Base-by-base conservation (phyloP, 345 rosid genomes). In the Rubroshorea leprosula region DNA sequence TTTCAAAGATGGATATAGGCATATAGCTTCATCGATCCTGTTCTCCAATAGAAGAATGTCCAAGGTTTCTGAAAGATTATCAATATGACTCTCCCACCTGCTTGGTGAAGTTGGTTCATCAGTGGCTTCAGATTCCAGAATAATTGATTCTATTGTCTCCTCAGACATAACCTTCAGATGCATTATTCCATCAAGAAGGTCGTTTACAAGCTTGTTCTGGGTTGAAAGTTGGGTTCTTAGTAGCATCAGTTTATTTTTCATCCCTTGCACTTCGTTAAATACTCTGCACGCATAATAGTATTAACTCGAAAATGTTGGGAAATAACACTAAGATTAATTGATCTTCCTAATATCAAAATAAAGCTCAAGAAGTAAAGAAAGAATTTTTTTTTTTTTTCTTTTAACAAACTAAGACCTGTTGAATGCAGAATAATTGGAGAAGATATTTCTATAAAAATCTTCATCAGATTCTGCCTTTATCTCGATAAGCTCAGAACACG, bases 401-500 rank as follows among this genome's bases (percentile, higher is more conserved):
- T 35, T 74, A 27, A 27, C 5, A 3, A 27, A 27, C 4, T 8
- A 27, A 27, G 8, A 80, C 92, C 85, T 80, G 27, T 78, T 45
- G 58, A 85, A 82, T 31, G 76, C 61, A 0, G 76, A 62, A 67
- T 73, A 80, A 57, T 76, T 76, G 41, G 72, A 49, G 41, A 71
- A 69, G 31, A 80, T 65, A 39, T 67, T 80, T 57, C 54, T 49
- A 54, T 71, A 75, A 61, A 85, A 82, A 60, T 82, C 88, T 69
- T 76, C 84, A 55, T 78, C 83, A 0, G 87, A 85, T 35, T 71
- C 75, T 26, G 43, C 82, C 78, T 82, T 80, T 17, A 78, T 67
- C 74, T 82, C 88, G 14, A 80, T 49, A 17, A 82, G 66, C 65
- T 85, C 92, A 23, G 74, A 75, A 53, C 81, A 76, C 26, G 82